Percentiles rank a stretch among this genome's conserved stretches.
phyloP scores from a whole-genome alignment of 2,329 filamentous ascomycete genomes.

The Trichothecium roseum region DNA sequence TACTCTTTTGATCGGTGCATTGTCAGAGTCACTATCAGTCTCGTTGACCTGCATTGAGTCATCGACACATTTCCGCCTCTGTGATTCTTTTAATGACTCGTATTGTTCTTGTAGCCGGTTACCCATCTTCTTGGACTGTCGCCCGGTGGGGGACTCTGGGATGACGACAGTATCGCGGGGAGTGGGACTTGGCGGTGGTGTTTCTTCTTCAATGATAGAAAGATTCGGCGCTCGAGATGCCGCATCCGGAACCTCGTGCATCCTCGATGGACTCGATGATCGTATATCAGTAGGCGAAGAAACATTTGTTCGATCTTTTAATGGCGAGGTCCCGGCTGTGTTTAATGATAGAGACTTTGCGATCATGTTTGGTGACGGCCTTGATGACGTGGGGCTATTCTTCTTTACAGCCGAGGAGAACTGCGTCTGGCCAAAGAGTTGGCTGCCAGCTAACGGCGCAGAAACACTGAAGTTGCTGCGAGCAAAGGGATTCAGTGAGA shows the following conservation, averaged over 20 bases:
- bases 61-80: slow-evolving; percentile 24
- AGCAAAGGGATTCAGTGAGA: slow-evolving; percentile 37
- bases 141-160: slow-evolving; percentile 22
- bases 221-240: slow-evolving; percentile 10
- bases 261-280: slow-evolving; percentile 29
- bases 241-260: slow-evolving; percentile 20
- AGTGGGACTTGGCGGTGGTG: slow-evolving; percentile 12
- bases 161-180: slow-evolving; percentile 18
- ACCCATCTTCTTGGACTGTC: not conserved
- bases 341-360: slow-evolving; percentile 36
- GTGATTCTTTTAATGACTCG: slow-evolving; percentile 34
- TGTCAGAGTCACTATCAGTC: slow-evolving; percentile 23
- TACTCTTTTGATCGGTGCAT: slow-evolving; percentile 16
- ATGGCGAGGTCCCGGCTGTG: slow-evolving; percentile 32
- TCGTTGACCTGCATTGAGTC: slow-evolving; percentile 7
- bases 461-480: slow-evolving; percentile 17
- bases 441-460: slow-evolving; percentile 28
- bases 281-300: slow-evolving; percentile 31
- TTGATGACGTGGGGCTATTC: slow-evolving; percentile 44
- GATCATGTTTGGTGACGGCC: slow-evolving; percentile 41
- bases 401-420: slow-evolving; percentile 39
- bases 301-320: slow-evolving; percentile 37
- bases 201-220: slow-evolving; percentile 12
- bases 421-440: slow-evolving; percentile 46
- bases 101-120: slow-evolving; percentile 18